Base-by-base conservation (phyloP, 1,139 yeast species). In the Blastobotrys malaysiensis region DNA sequence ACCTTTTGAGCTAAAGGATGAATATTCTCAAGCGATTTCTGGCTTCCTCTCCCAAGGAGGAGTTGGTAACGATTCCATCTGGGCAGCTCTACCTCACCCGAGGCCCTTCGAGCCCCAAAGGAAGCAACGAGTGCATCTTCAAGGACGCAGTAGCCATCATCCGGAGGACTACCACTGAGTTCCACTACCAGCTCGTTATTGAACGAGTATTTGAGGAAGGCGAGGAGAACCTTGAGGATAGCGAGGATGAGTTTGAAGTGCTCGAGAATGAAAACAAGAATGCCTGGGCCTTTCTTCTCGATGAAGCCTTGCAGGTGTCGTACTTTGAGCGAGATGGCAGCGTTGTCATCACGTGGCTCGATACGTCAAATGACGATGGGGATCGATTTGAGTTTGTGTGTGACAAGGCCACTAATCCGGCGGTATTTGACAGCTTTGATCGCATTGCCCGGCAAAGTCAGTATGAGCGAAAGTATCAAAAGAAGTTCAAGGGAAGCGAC, bases 361-460 rank as follows among this genome's bases (percentile, higher is more conserved):
- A 93, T 62, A 67, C 84, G 52, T 85, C 85, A 51, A 97, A 96
- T 27, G 97, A 89, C 62, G 75, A 77, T n/a, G 97, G 91, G 14
- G 98, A 91, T 66, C 73, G 77, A 57, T 90, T 86, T 69, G 96
- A 89, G 69, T 91, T 89, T 70, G 77, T 86, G 19, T 80, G 90
- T 54, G 89, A 84, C 58, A 79, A 79, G 49, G 77, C 78, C n/a
- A 80, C 85, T 7, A 76, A 84, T 27, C 64, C 73, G 2, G 74
- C 73, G 43, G 84, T 83, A 22, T 77, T 88, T 51, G 85, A 84
- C 27, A 75, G 77, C 48, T 93, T 93, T 67, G 80, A 87, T 72
- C 67, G 73, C 43, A 76, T 83, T 0, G 76, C 89, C 13, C 79
- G 81, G 65, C 79, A 79, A 57, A 88, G 96, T 65, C 81, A 86